phyloP scores from a whole-genome alignment of 192 early-diverging fungal genomes.

The Coemansia sp. region DNA sequence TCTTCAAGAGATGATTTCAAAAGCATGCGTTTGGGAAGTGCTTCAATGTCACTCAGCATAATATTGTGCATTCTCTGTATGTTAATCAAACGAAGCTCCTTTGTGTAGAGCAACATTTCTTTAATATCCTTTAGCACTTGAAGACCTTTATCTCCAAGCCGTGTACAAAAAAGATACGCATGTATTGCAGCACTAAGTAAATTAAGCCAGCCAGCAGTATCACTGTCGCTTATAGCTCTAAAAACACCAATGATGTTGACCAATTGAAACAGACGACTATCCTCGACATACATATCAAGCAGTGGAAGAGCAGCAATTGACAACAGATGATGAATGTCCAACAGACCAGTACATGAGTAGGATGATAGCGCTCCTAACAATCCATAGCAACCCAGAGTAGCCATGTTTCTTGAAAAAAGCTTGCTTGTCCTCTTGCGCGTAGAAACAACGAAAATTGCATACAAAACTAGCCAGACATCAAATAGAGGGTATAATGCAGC shows the following conservation, averaged over 20 bases:
- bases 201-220: neutral
- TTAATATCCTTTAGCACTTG: neutral
- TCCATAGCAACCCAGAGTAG: neutral
- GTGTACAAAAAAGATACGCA: conserved; percentile 4
- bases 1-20: conserved; percentile 14
- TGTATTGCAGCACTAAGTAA: neutral
- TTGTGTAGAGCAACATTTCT: conserved; percentile 12
- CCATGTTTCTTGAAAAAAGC: neutral
- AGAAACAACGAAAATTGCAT: neutral
- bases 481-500: neutral
- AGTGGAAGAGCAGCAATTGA: neutral
- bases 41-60: conserved; percentile 17
- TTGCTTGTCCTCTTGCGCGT: neutral
- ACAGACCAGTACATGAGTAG: neutral
- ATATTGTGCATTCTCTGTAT: conserved; percentile 23
- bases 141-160: conserved; percentile 14
- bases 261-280: neutral
- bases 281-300: neutral
- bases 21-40: conserved; percentile 23
- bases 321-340: neutral
- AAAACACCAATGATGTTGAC: neutral
- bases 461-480: neutral
- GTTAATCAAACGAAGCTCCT: conserved; percentile 26
- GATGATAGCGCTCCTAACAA: neutral
- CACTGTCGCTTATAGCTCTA: neutral